Percentiles rank a stretch among this genome's conserved stretches.
These are phyloP conservation scores for Phytophthora cactorum DNA, from an alignment of 352 stramenopile genomes.

Conservation along the genomic window DNA sequence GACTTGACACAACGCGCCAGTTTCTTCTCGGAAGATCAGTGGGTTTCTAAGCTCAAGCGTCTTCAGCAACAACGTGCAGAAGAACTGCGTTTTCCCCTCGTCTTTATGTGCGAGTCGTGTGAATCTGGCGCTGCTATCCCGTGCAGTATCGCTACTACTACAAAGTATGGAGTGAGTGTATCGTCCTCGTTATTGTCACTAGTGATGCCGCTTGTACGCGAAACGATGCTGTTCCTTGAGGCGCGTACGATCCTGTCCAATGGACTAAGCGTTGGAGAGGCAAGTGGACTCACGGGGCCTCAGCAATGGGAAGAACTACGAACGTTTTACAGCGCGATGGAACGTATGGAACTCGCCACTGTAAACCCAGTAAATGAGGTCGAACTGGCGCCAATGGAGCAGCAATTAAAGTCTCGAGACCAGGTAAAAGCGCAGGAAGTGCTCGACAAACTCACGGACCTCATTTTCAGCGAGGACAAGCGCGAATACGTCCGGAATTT, in stretches of 20 bases:
- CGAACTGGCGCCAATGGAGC: conserved; percentile 59
- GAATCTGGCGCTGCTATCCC: conserved; percentile 23
- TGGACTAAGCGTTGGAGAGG: conserved; percentile 39
- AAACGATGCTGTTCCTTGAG: conserved; percentile 69
- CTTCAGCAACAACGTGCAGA: conserved; percentile 40
- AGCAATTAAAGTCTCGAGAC: conserved; percentile 50
- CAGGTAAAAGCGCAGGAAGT: conserved; percentile 44
- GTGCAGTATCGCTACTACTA: conserved; percentile 28
- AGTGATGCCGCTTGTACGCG: conserved; percentile 65
- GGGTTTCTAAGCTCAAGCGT: conserved; percentile 46
- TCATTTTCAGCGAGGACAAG: conserved; percentile 71
- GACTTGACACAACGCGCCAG: conserved; percentile 23
- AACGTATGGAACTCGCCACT: conserved; percentile 57
- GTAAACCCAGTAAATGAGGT: conserved; percentile 60
- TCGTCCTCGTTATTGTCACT: conserved; percentile 60
- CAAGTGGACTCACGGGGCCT: conserved; percentile 43
- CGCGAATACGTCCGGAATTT: conserved; percentile 65
- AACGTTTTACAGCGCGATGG: conserved; percentile 64
- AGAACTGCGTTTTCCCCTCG: conserved; percentile 59
- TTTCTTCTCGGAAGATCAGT: conserved; percentile 52
- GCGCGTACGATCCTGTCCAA: conserved; percentile 53
- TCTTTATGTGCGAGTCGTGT: conserved; percentile 70
- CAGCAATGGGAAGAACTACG: conserved; percentile 60
- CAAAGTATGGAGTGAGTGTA: conserved; percentile 38
- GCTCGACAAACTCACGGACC: conserved; percentile 54